These are phyloP conservation scores for Kwoniella mangroviensis DNA, from an alignment of 768 basidiomycete species.

Conservation along the genomic window DNA sequence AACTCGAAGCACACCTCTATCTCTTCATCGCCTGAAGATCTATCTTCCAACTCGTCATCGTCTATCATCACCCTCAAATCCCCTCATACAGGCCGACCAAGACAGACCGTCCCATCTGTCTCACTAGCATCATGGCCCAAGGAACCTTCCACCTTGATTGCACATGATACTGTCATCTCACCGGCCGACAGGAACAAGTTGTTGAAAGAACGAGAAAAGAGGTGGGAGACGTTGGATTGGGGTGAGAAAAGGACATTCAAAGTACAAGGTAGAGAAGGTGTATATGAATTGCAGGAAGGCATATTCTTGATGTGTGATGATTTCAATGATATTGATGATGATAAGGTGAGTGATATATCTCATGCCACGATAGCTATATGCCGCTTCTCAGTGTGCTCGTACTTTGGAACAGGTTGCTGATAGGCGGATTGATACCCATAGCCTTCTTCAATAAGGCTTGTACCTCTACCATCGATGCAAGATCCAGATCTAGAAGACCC, in stretches of 20 bases:
- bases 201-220: slow-evolving; percentile 33
- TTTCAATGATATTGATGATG: slow-evolving; percentile 32
- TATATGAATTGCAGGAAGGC: slow-evolving; percentile 56
- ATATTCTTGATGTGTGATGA: slow-evolving; percentile 54
- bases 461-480: slow-evolving; percentile 48
- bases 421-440: neutral
- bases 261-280: slow-evolving; percentile 43
- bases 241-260: slow-evolving; percentile 24
- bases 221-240: slow-evolving; percentile 40
- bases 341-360: slow-evolving; percentile 33
- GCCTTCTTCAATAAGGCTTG: slow-evolving; percentile 42
- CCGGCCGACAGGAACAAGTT: slow-evolving; percentile 33
- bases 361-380: neutral
- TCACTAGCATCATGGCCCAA: slow-evolving; percentile 15
- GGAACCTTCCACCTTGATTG: slow-evolving; percentile 8
- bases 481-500: slow-evolving; percentile 43
- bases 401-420: too few relatives aligned
- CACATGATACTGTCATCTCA: slow-evolving; percentile 19
- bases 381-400: too few relatives aligned
- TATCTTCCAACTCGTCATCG: slow-evolving; percentile 7
- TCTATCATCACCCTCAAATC: slow-evolving; percentile 14
- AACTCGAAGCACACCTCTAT: neutral
- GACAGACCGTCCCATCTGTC: slow-evolving; percentile 19
- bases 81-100: slow-evolving; percentile 10
- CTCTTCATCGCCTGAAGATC: neutral